Evolutionary conservation across 345 rosid species (phyloP).

Genomic region (Noccaea caerulescens): DNA sequence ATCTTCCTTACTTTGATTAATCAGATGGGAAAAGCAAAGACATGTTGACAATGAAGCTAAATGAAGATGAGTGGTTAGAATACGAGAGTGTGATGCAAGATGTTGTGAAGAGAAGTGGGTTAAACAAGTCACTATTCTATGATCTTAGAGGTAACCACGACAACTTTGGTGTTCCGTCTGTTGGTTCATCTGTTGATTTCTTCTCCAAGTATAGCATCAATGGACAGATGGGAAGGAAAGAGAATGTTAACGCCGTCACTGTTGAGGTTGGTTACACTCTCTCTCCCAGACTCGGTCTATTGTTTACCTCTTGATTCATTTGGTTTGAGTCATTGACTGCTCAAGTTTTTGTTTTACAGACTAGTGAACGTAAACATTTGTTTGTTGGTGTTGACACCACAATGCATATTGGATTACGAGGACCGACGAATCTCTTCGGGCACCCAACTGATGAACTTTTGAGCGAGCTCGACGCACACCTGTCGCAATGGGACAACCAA

Average conservation of each 20-base stretch:
- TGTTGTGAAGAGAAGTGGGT: slow-evolving; percentile 66
- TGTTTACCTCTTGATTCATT: background rate
- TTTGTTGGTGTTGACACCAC: slow-evolving; percentile 93
- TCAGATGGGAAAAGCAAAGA: slow-evolving; percentile 95
- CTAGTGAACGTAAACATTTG: slow-evolving; percentile 64
- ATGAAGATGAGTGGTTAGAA: slow-evolving; percentile 84
- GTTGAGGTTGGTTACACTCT: slow-evolving; percentile 63
- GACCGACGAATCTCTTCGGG: slow-evolving; percentile 96
- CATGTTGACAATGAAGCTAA: slow-evolving; percentile 77
- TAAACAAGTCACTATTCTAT: slow-evolving; percentile 71
- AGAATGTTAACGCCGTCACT: slow-evolving; percentile 63
- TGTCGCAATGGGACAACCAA: slow-evolving; percentile 77
- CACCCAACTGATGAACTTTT: slow-evolving; percentile 88
- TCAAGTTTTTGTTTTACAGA: slow-evolving; percentile 46
- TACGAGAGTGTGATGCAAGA: slow-evolving; percentile 75
- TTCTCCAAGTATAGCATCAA: slow-evolving; percentile 84
- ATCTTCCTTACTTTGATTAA: slow-evolving; percentile 31
- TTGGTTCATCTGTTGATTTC: slow-evolving; percentile 73
- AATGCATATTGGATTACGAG: slow-evolving; percentile 72
- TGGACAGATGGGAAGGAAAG: slow-evolving; percentile 64
- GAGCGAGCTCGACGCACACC: slow-evolving; percentile 57
- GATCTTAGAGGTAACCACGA: slow-evolving; percentile 98
- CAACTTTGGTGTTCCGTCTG: slow-evolving; percentile 76
- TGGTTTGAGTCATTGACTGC: slow-evolving; percentile 3
- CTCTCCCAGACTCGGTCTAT: background rate